Conservation (phyloP, 2,329 filamentous ascomycete species). For the Aphanocladium album region DNA sequence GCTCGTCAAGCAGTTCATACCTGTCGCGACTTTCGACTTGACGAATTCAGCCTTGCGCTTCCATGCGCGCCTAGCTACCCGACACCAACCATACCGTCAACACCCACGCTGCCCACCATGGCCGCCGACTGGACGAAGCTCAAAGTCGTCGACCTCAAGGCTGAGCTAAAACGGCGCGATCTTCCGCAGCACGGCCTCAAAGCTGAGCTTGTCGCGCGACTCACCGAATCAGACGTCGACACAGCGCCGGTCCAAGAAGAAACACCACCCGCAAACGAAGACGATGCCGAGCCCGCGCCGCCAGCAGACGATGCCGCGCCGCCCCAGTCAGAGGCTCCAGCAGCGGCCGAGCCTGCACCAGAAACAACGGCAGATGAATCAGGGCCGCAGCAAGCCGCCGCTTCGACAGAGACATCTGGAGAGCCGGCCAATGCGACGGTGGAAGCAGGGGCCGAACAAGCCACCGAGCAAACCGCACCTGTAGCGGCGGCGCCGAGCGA, state of each 20-base stretch:
- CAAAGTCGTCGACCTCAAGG: conserved; percentile 71
- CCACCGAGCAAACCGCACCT: background rate
- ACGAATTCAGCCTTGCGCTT: background rate
- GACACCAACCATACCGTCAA: background rate
- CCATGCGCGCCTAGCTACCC: background rate
- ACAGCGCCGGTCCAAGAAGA: conserved; percentile 4
- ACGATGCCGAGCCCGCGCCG: conserved; percentile 14
- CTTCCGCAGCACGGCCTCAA: conserved; percentile 66
- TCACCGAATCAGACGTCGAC: conserved; percentile 39
- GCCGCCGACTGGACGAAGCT: conserved; percentile 52
- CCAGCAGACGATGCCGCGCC: conserved; percentile 12
- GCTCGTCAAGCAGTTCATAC: too few relatives aligned
- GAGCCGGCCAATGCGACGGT: background rate
- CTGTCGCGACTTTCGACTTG: too few relatives aligned
- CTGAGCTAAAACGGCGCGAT: conserved; percentile 68
- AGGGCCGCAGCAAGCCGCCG: too few relatives aligned
- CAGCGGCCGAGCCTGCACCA: background rate
- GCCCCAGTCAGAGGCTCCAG: background rate
- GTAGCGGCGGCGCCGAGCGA: conserved; percentile 2
- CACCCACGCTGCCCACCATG: conserved; percentile 29
- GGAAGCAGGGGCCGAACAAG: background rate
- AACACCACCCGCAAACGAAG: conserved; percentile 16
- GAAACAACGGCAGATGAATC: conserved; percentile 10
- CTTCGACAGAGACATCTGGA: background rate
- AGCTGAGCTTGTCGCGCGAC: conserved; percentile 62